Percentiles rank a stretch among this genome's conserved stretches.
Evolutionary conservation across 2,329 filamentous ascomycete genomes (phyloP).

Genomic region (Aureobasidium lini): DNA sequence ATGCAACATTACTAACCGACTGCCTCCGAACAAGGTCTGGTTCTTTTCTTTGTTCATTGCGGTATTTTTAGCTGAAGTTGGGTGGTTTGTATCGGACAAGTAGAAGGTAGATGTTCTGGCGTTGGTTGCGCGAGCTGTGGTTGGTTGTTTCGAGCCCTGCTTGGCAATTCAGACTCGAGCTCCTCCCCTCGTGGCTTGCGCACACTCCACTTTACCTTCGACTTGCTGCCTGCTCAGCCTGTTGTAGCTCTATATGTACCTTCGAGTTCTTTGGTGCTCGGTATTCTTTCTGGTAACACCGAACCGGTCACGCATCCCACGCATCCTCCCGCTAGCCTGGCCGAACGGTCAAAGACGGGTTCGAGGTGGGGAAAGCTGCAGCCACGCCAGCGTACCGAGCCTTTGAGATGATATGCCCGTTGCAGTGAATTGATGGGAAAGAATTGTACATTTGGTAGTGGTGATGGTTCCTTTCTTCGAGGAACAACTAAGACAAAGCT

Average conservation of each 20-base stretch:
- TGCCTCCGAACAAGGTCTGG: conserved; percentile 26
- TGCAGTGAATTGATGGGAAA: background rate
- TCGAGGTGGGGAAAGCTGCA: conserved; percentile 1
- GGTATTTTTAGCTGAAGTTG: background rate
- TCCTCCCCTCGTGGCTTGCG: conserved; percentile 3
- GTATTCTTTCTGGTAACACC: background rate
- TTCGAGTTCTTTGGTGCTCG: background rate
- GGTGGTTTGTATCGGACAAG: background rate
- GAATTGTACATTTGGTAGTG: background rate
- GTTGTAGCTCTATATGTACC: background rate
- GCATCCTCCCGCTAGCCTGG: background rate
- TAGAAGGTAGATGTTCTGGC: background rate
- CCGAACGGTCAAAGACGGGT: background rate
- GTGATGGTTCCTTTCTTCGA: background rate
- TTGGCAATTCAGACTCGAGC: background rate
- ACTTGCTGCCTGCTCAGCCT: background rate
- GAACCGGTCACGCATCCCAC: conserved; percentile 11
- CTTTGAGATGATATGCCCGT: background rate
- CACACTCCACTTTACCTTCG: background rate
- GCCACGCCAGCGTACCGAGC: background rate
- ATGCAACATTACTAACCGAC: conserved; percentile 20
- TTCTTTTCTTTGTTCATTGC: conserved; percentile 9
- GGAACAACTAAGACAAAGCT: background rate
- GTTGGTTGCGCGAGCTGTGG: conserved; percentile 4
- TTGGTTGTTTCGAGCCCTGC: background rate